A percentile compares a stretch with the other conserved stretches of the same genome.
These are phyloP conservation scores for Suillus placidus DNA, from an alignment of 768 basidiomycete species.

Conservation along the genomic window DNA sequence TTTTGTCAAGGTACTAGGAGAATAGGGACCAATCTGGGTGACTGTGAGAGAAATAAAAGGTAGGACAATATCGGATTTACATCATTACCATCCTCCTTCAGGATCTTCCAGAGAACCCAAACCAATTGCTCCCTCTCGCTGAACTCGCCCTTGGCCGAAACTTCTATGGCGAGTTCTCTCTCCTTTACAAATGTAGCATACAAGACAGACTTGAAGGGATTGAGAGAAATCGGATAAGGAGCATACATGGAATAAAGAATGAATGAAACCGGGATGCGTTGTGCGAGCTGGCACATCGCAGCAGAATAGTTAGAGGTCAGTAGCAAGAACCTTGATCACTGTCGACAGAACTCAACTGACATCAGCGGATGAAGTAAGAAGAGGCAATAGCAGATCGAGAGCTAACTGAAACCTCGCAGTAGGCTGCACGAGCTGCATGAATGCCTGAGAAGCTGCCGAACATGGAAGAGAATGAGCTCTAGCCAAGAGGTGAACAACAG, in stretches of 20 bases:
- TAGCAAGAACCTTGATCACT: constrained; percentile 16
- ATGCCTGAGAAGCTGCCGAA: constrained; percentile 76
- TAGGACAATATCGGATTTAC: constrained; percentile 37
- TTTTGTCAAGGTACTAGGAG: constrained; percentile 71
- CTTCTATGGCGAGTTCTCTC: constrained; percentile 57
- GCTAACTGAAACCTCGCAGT: constrained; percentile 82
- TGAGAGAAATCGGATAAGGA: constrained; percentile 76
- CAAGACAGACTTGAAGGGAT: constrained; percentile 79
- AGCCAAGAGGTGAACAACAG: constrained; percentile 68
- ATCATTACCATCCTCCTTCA: constrained; percentile 82
- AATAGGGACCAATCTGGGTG: constrained; percentile 78
- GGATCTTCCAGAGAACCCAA: constrained; percentile 87
- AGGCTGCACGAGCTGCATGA: constrained; percentile 73
- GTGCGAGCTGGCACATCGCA: constrained; percentile 52
- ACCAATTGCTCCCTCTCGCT: constrained; percentile 75
- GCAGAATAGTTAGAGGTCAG: constrained; percentile 17
- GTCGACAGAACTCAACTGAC: constrained; percentile 40
- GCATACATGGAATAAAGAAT: constrained; percentile 81
- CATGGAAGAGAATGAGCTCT: constrained; percentile 72
- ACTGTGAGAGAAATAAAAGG: constrained; percentile 13
- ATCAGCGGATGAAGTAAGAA: constrained; percentile 61
- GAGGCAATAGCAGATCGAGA: constrained; percentile 77
- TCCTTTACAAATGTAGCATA: constrained; percentile 70
- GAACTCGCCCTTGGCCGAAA: constrained; percentile 50
- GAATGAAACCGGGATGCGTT: constrained; percentile 77